Evolutionary conservation across 108 stramenopile genomes (phyloP), one percentile per base, ranked within the genome.

Genomic region (Schizochytrium sp.): DNA sequence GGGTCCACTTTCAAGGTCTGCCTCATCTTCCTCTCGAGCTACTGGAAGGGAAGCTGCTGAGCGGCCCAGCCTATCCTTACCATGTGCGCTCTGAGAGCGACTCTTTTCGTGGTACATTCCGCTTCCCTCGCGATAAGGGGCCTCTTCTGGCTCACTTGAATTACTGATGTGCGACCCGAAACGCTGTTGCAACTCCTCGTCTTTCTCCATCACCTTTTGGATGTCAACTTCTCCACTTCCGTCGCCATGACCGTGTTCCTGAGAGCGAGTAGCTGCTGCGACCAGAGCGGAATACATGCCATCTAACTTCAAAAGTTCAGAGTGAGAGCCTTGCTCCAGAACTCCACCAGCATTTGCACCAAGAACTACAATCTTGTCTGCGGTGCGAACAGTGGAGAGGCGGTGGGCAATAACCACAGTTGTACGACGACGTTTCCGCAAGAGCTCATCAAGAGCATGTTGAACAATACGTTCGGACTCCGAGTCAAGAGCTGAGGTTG

Each of bases 351-450:
- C 91, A 7, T 89, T 72, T 47, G 47, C 76, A 56, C 76, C 90
- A 61, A 98, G 88, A 2, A 98, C 96, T 12, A 96, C 97, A 89
- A 99, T 98, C 47, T 93, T 94, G 90, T 96, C 92, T 2, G 96
- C 96, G 76, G 91, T 87, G 46, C 91, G 90, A 88, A 99, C 96
- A 13, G 98, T 98, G 3, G 93, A 93, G 17, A 97, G 89, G 15
- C 97, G 91, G 94, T 97, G 97, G 1, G 96, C 96, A n/a, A 97
- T 92, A 57, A 95, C 88, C 38, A 96, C 89, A 1, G 93, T 92
- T 40, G 95, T 96, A 1, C 88, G 88, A 17, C 57, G 38, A 17
- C 89, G 46, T 91, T 57, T n/a, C 92, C 89, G 55, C 72, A 97
- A 88, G 53, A 98, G 91, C 50, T 90, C 88, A 58, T 91, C 91